phyloP scores from a whole-genome alignment of 179 eudicot species.

The Amaranthus tricolor region DNA sequence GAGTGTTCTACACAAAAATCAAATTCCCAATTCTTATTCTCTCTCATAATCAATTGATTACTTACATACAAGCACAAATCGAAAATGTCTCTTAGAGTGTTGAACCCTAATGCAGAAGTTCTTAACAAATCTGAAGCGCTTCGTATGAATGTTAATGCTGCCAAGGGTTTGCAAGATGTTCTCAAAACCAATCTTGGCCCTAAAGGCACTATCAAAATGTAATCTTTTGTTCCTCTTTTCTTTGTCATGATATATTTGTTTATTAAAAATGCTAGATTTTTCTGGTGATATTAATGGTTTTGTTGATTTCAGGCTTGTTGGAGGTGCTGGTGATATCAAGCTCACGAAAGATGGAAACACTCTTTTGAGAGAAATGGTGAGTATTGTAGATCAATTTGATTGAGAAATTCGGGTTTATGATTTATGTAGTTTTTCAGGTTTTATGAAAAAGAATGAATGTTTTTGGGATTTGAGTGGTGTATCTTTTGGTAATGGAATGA shows the following conservation, averaged over 20 bases:
- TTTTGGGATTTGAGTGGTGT: too few relatives aligned
- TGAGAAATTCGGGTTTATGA: background rate
- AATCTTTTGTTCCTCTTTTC: background rate
- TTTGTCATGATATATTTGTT: background rate
- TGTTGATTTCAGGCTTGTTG: slow-evolving; percentile 66
- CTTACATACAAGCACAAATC: background rate
- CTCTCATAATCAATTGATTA: background rate
- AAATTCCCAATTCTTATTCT: background rate
- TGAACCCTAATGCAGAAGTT: slow-evolving; percentile 94
- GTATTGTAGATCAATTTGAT: slow-evolving; percentile 7
- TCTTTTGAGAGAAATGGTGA: slow-evolving; percentile 83
- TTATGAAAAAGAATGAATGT: too few relatives aligned
- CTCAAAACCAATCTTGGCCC: slow-evolving; percentile 95
- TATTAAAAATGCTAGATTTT: background rate
- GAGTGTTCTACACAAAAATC: slow-evolving; percentile 3
- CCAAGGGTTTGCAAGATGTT: slow-evolving; percentile 89
- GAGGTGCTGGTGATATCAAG: slow-evolving; percentile 92
- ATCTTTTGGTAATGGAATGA: too few relatives aligned
- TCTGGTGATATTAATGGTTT: background rate
- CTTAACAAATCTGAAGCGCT: slow-evolving; percentile 95
- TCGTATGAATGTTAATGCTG: slow-evolving; percentile 93
- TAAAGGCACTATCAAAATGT: slow-evolving; percentile 96
- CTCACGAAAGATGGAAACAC: slow-evolving; percentile 96
- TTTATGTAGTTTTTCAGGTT: background rate
- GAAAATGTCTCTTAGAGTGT: slow-evolving; percentile 66